These are phyloP conservation scores for Colletotrichum chrysophilum DNA, from an alignment of 2,329 filamentous ascomycete genomes.

Conservation along the genomic window DNA sequence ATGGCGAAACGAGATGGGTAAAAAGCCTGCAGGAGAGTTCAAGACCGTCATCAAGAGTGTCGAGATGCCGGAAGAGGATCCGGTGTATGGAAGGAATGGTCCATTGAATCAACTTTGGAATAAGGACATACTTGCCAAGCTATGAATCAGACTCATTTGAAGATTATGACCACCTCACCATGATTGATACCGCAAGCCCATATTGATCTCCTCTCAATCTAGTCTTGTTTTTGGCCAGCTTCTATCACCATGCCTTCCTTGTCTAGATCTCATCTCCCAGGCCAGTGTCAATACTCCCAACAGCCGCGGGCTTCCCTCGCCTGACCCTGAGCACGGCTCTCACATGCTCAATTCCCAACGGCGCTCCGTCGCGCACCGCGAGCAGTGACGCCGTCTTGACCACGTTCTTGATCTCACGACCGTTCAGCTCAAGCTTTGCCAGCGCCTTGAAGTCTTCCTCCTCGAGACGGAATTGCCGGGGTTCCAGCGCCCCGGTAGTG, in stretches of 20 bases:
- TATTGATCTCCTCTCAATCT: neutral
- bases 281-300: neutral
- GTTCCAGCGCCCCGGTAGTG: neutral
- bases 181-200: fast-evolving
- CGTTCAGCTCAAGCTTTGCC: neutral
- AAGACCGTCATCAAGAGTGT: neutral
- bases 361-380: neutral
- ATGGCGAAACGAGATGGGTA: neutral
- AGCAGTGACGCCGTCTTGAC: neutral
- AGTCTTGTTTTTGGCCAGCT: neutral
- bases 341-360: neutral
- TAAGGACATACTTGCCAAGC: neutral
- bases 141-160: neutral
- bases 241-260: neutral
- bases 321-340: neutral
- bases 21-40: neutral
- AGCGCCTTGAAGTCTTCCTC: neutral
- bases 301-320: neutral
- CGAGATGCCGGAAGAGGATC: neutral
- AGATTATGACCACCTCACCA: fast-evolving
- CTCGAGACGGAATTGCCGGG: neutral
- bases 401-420: neutral
- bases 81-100: neutral
- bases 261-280: fast-evolving
- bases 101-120: neutral